Percentiles rank a stretch among this genome's conserved stretches.
phyloP scores from a whole-genome alignment of 1,139 yeast species.

The Suhomyces terraborum region DNA sequence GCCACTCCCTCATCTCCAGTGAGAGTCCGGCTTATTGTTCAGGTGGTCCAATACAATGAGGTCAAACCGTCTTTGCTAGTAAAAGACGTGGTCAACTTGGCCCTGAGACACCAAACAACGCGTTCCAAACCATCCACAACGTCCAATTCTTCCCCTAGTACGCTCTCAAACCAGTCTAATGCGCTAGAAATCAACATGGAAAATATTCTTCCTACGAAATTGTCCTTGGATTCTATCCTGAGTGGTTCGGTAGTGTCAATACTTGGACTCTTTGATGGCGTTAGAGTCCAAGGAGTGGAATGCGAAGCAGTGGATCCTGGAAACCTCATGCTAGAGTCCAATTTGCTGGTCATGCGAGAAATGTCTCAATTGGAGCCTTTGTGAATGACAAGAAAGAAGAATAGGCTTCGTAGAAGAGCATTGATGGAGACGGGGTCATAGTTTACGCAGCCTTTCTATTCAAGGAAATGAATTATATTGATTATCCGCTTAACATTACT shows the following conservation, averaged over 20 bases:
- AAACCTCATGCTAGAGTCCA: constrained; percentile 16
- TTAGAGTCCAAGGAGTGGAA: constrained; percentile 21
- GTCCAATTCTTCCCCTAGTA: too few relatives aligned
- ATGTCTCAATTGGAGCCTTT: constrained; percentile 19
- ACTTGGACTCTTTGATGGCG: constrained; percentile 24
- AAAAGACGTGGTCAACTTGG: neutral
- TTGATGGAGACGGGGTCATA: too few relatives aligned
- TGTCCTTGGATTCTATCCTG: constrained; percentile 7
- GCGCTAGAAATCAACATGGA: neutral
- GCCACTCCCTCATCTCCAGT: constrained; percentile 25
- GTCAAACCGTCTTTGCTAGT: constrained; percentile 1
- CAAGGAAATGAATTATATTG: too few relatives aligned
- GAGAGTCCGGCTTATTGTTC: constrained; percentile 35
- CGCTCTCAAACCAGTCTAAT: too few relatives aligned
- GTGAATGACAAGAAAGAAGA: too few relatives aligned
- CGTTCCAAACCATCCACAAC: neutral
- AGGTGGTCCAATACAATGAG: constrained; percentile 25
- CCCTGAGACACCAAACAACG: neutral
- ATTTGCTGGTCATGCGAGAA: constrained; percentile 17
- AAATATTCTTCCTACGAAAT: neutral
- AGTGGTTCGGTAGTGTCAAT: constrained; percentile 18
- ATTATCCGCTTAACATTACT: too few relatives aligned
- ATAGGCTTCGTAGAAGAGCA: too few relatives aligned
- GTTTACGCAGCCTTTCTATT: too few relatives aligned
- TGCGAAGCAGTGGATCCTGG: constrained; percentile 20